phyloP scores from a whole-genome alignment of 73 alveolate species.

The Durusdinium trenchii region DNA sequence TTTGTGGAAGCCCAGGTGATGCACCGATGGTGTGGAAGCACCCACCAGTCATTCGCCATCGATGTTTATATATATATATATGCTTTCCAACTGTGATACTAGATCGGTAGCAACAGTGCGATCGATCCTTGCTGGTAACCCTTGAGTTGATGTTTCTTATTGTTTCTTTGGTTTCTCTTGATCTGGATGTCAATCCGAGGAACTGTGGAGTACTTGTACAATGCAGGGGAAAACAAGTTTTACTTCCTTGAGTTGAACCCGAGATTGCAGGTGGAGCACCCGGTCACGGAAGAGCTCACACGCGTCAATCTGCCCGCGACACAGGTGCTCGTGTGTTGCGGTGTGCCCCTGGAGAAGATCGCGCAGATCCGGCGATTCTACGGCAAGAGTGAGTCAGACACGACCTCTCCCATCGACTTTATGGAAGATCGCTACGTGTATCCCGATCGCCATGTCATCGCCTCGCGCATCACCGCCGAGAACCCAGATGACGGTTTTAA shows the following conservation, averaged over 20 bases:
- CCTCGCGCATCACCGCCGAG: constrained; percentile 95
- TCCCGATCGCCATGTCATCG: constrained; percentile 91
- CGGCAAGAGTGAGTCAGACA: constrained; percentile 60
- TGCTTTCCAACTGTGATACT: too few species aligned
- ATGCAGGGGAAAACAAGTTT: constrained; percentile 96
- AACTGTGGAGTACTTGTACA: constrained; percentile 97
- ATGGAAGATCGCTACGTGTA: constrained; percentile 74
- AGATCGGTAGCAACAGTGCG: not conserved
- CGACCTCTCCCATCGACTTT: constrained; percentile 84
- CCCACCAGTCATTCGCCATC: not conserved
- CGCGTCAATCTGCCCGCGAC: constrained; percentile 97
- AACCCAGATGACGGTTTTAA: constrained; percentile 96
- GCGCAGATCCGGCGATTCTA: constrained; percentile 92
- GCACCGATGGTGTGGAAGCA: not conserved
- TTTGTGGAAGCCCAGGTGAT: not conserved
- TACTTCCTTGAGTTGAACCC: constrained; percentile 97
- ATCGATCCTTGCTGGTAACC: too few species aligned
- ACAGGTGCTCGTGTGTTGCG: constrained; percentile 97
- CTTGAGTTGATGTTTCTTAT: too few species aligned
- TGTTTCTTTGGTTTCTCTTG: not conserved
- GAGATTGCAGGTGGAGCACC: constrained; percentile 97
- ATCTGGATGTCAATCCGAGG: not conserved
- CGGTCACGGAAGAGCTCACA: constrained; percentile 97
- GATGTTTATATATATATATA: not conserved
- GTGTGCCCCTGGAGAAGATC: constrained; percentile 89